Evolutionary conservation across 345 rosid species (phyloP).

Genomic region (Xanthoceras sorbifolium): DNA sequence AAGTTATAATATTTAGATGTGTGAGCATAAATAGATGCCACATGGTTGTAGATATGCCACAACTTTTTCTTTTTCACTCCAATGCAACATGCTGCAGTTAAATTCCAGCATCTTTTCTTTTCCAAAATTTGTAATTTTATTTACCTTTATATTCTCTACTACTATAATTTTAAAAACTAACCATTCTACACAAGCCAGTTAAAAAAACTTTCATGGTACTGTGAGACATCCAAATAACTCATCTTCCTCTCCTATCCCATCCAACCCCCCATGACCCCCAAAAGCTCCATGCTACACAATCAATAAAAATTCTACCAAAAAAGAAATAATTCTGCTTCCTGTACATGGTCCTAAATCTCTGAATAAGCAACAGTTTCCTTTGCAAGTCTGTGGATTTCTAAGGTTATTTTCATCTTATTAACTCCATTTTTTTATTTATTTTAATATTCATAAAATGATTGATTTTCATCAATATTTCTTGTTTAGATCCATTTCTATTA

Average conservation of each 20-base stretch:
- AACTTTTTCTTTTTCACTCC: constrained; percentile 34
- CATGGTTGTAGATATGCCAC: constrained; percentile 31
- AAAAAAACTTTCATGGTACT: not conserved
- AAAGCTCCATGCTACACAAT: not conserved
- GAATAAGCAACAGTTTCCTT: not conserved
- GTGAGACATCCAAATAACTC: constrained; percentile 22
- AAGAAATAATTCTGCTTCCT: constrained; percentile 13
- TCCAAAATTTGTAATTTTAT: constrained; percentile 13
- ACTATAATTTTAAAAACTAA: constrained; percentile 17
- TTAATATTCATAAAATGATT: not conserved
- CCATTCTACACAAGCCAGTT: not conserved
- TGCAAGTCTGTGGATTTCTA: not conserved
- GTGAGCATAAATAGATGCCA: constrained; percentile 30
- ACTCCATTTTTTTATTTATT: not conserved
- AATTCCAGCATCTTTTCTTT: constrained; percentile 36
- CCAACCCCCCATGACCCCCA: not conserved
- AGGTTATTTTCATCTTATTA: not conserved
- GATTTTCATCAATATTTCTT: not conserved
- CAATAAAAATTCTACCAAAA: constrained; percentile 18
- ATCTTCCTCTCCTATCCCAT: constrained; percentile 10
- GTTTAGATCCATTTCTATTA: not conserved
- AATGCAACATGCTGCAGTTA: constrained; percentile 23
- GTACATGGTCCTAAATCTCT: not conserved
- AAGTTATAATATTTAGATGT: constrained; percentile 31
- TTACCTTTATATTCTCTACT: constrained; percentile 19